Evolutionary conservation across 2,329 filamentous ascomycete genomes (phyloP), one percentile per base, ranked within the genome.

Genomic region (Paecilomyces variotii): DNA sequence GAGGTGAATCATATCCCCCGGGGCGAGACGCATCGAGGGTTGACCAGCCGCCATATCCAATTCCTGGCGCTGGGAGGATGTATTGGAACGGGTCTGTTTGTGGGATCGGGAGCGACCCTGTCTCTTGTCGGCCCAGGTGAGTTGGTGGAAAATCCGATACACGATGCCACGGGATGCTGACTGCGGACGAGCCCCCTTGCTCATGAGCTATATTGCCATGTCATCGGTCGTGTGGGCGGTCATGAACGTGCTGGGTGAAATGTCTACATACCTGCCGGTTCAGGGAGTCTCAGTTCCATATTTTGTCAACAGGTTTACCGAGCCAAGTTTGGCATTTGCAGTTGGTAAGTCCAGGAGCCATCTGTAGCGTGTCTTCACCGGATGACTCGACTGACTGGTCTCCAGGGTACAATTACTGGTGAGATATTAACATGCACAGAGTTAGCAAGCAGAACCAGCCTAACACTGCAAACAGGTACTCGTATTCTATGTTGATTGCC

Each of bases 291-390:
- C 80, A 14, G 80, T 84, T 51, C 82, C 83, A 49, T 80, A 84
- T 61, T 78, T 83, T 55, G 80, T 79, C 57, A 76, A 74, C 14
- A 78, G 82, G 19, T 85, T 81, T 61, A 78, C 83, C 30, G 83
- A 86, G 64, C 80, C 81, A 2, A 80, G 80, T 12, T 71, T 86
- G 35, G 84, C 82, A 11, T 85, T 85, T 61, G 79, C 70, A 19
- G 59, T 68, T 50, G 70, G 71, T 63, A 70, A 57, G 65, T 65
- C 12, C 52, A 53, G 9, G 7, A 32, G 30, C 11, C 30, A 32
- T 35, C n/a, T 30, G 35, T 34, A 12, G 4, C 12, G 14, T 24
- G 60, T 57, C 28, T 32, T 53, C 27, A 51, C 27, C 30, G 12
- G 25, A 28, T 32, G 32, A 11, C 10, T 34, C 11, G 5, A 19